A percentile compares a stretch with the other conserved stretches of the same genome.
These are phyloP conservation scores for Cantharellus anzutake DNA, from an alignment of 768 basidiomycete genomes.

Conservation along the genomic window DNA sequence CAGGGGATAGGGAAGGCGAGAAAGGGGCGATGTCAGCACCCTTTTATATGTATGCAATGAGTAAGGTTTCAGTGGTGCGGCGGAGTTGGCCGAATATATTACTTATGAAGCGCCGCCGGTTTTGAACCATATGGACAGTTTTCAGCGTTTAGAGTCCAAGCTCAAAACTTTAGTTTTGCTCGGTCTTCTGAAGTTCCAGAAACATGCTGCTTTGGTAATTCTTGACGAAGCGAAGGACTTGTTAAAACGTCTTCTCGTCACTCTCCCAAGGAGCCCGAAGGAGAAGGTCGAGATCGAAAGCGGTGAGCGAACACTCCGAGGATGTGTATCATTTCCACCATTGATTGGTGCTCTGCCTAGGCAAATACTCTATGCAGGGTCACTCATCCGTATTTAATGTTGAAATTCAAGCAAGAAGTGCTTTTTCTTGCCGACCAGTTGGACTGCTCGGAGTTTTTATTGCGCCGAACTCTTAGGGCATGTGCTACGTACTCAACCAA, in stretches of 20 bases:
- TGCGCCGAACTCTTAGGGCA: slow-evolving; percentile 48
- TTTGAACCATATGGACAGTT: not conserved
- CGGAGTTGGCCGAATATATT: too few species aligned
- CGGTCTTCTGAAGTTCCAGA: slow-evolving; percentile 4
- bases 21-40: too few species aligned
- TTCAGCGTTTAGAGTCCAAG: not conserved
- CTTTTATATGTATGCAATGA: too few species aligned
- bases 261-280: slow-evolving; percentile 37
- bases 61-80: too few species aligned
- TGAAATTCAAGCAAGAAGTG: slow-evolving; percentile 60
- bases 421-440: slow-evolving; percentile 68
- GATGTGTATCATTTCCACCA: slow-evolving; percentile 1
- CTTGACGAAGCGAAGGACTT: slow-evolving; percentile 20
- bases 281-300: slow-evolving; percentile 59
- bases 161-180: not conserved
- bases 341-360: slow-evolving; percentile 21
- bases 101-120: too few species aligned
- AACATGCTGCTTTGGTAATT: slow-evolving; percentile 13
- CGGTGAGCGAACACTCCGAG: slow-evolving; percentile 21
- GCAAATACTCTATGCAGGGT: slow-evolving; percentile 44
- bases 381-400: slow-evolving; percentile 52
- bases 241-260: slow-evolving; percentile 44
- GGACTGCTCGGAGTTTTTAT: slow-evolving; percentile 64
- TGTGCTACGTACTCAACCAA: slow-evolving; percentile 44
- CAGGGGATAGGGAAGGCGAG: too few species aligned